Evolutionary conservation across 306 rosid species (phyloP), one percentile per base, ranked within the genome.

Genomic region (Styphnolobium japonicum): DNA sequence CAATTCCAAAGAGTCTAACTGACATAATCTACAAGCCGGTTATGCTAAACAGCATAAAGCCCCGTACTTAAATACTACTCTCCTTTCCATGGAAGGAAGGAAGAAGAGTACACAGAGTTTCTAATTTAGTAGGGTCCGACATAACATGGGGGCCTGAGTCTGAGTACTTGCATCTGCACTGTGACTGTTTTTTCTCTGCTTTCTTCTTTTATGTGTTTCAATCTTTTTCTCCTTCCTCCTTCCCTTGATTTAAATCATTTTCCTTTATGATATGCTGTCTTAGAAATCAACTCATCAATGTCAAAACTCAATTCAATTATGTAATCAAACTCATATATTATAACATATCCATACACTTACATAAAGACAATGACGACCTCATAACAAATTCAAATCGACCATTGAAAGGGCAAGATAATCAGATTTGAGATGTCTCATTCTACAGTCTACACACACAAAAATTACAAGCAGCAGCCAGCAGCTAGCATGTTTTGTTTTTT

Each of bases 61-160:
- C 23, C 71, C 18, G 33, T 71, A 76, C 49, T 40, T 48, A 34
- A n/a, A 66, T 37, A 67, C 63, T 55, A 85, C 83, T 79, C 79
- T 82, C 48, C 77, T 79, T 85, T 87, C 80, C 87, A 53, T 27
- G 40, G 40, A 27, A 66, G 87, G 86, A 89, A 80, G 87, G 84
- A 81, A 76, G 81, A 75, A 65, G 48, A 21, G 14, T 52, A 71
- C 70, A 73, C 73, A 37, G 79, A 77, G 23, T 55, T 80, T 65
- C 75, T 39, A 52, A 73, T 51, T 10, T 39, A 80, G 57, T 29
- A 57, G 80, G 53, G 61, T 76, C 78, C 72, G 63, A 58, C 77
- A 79, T 63, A 69, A 81, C 71, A 55, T 46, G 49, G 46, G n/a
- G n/a, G 57, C 68, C 39, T 63, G 61, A 57, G 56, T 53, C 73